Base-by-base conservation (phyloP, 2,329 filamentous ascomycete genomes). In the Diaporthe sp. region DNA sequence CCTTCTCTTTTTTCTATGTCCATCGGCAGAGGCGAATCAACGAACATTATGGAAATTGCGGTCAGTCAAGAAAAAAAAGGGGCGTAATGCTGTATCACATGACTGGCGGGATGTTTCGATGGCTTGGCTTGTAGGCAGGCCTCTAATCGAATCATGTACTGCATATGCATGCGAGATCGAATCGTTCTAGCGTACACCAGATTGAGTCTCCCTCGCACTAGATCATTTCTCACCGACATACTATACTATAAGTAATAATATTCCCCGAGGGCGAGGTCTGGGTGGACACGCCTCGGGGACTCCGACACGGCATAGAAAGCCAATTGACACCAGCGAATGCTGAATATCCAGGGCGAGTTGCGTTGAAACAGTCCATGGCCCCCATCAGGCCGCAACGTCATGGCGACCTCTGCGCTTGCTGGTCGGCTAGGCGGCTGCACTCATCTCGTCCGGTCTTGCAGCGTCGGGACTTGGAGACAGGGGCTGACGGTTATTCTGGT, bases 161-260 rank as follows among this genome's bases (percentile, higher is more conserved):
- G 65, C 65, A 69, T 55, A 69, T 69, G 49, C 65, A 55, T 55
- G 65, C 65, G n/a, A 53, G 46, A 53, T 42, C 5, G 34, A 69
- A 69, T 13, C 39, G n/a, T 55, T 53, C 19, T 42, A 69, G 46
- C 34, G n/a, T 8, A 39, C 10, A 39, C 37, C 12, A 13, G 49
- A 19, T 25, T 31, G 65, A 12, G 34, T 39, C 22, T 28, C 22
- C 31, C 13, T 39, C 22, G 2, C 15, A 65, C 61, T 49, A 7
- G 44, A 39, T 51, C 61, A 49, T 46, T 34, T 31, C 44, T 51
- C 44, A 44, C 39, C 39, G 59, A 46, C 59, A 44, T 15, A 61
- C 13, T 19, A 59, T 13, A 42, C 19, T 59, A 13, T 10, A 39
- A 17, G 22, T 12, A 39, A 8, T 31, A 22, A 8, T 22, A 22